phyloP scores from a whole-genome alignment of 257 asterid genomes.

The Nicotiana attenuata region DNA sequence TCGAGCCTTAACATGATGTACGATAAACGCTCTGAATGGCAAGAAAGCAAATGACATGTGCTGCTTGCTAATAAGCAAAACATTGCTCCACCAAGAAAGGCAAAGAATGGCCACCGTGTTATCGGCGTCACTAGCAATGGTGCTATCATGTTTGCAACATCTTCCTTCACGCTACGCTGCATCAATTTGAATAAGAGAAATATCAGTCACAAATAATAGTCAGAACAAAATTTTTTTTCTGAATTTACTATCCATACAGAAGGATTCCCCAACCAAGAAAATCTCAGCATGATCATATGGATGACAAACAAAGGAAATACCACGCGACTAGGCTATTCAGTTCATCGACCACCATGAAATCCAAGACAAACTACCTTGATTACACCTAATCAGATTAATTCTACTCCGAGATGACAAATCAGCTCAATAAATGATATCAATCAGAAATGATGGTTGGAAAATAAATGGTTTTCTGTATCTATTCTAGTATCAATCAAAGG shows the following conservation, averaged over 20 bases:
- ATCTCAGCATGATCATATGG: too few relatives aligned
- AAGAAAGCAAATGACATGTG: slow-evolving; percentile 76
- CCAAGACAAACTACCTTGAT: too few relatives aligned
- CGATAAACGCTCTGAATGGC: slow-evolving; percentile 77
- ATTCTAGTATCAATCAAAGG: neutral
- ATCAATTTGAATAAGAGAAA: neutral
- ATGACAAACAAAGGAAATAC: too few relatives aligned
- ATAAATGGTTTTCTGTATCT: neutral
- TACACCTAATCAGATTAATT: too few relatives aligned
- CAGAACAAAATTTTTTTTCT: neutral
- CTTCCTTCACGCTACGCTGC: slow-evolving; percentile 75
- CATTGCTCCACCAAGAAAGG: slow-evolving; percentile 94
- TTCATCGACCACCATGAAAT: too few relatives aligned
- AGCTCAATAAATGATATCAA: neutral
- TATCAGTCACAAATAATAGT: neutral
- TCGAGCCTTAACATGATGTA: slow-evolving; percentile 89
- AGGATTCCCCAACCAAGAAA: neutral
- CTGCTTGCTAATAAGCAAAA: slow-evolving; percentile 91
- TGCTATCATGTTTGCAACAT: slow-evolving; percentile 63
- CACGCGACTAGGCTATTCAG: too few relatives aligned
- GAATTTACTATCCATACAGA: neutral
- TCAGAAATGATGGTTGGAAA: neutral
- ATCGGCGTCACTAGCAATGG: slow-evolving; percentile 66
- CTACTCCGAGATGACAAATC: too few relatives aligned
- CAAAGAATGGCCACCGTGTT: slow-evolving; percentile 97